Conservation (phyloP, 1,139 yeast genomes). For the Candida anutae region DNA sequence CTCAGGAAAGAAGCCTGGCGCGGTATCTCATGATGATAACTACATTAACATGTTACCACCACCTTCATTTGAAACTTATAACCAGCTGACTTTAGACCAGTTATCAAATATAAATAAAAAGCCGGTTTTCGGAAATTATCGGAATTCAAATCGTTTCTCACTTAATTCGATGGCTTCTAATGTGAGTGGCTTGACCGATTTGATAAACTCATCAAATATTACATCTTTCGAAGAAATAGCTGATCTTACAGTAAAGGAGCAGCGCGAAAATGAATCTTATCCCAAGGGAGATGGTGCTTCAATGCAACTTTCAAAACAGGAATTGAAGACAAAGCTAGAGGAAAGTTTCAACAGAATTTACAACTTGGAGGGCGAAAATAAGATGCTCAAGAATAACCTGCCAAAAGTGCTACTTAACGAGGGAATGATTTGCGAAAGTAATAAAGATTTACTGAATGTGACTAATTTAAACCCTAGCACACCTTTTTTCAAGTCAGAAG, state of each 20-base stretch:
- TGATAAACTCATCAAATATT: constrained; percentile 30
- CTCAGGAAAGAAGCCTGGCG: not conserved
- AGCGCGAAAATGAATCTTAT: constrained; percentile 10
- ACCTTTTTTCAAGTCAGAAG: too few relatives aligned
- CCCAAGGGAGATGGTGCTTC: constrained; percentile 6
- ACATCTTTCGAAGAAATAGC: constrained; percentile 29
- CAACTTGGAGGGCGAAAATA: constrained; percentile 25
- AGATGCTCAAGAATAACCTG: constrained; percentile 12
- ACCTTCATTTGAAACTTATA: constrained; percentile 21
- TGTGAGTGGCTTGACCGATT: constrained; percentile 35
- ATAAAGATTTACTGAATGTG: too few relatives aligned
- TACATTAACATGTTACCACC: constrained; percentile 22
- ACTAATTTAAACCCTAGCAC: too few relatives aligned
- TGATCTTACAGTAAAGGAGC: too few relatives aligned
- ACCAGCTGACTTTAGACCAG: constrained; percentile 30
- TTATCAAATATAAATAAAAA: constrained; percentile 12
- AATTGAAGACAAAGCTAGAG: constrained; percentile 28
- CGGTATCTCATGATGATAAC: constrained; percentile 21
- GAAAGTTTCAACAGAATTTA: constrained; percentile 34
- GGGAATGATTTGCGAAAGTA: too few relatives aligned
- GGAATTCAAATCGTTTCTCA: constrained; percentile 25
- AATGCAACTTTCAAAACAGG: constrained; percentile 23
- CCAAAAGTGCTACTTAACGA: too few relatives aligned
- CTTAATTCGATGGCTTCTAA: constrained; percentile 35
- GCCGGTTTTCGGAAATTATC: constrained; percentile 4